Evolutionary conservation across 768 basidiomycete genomes (phyloP).

Genomic region (Tephrocybe sp.): DNA sequence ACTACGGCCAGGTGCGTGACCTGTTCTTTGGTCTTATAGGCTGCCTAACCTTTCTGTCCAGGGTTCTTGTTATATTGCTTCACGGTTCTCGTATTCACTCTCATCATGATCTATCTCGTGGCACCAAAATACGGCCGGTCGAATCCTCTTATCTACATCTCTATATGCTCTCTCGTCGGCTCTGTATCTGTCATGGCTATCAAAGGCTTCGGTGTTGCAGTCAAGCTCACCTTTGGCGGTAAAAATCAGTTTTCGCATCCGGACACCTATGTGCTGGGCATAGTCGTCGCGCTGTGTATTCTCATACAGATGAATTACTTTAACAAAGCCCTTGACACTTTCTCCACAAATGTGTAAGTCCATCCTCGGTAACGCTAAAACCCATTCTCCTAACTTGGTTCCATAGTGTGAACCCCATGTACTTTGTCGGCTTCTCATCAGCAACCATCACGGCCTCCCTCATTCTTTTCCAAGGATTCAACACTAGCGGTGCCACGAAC

Average conservation of each 20-base stretch:
- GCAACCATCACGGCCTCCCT: constrained; percentile 92
- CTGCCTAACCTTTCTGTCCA: constrained; percentile 26
- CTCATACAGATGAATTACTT: constrained; percentile 95
- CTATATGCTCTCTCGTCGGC: constrained; percentile 95
- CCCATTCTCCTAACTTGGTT: neutral
- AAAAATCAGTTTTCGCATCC: constrained; percentile 95
- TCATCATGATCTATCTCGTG: constrained; percentile 86
- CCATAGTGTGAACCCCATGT: constrained; percentile 91
- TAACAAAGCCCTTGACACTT: constrained; percentile 96
- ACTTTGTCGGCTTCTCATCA: constrained; percentile 96
- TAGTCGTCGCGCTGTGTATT: constrained; percentile 82
- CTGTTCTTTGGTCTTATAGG: neutral
- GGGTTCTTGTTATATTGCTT: constrained; percentile 92
- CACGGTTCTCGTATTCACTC: constrained; percentile 75
- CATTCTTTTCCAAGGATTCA: constrained; percentile 97
- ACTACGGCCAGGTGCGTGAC: constrained; percentile 78
- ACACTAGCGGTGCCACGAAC: constrained; percentile 80
- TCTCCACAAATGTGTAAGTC: constrained; percentile 94
- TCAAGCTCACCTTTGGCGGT: constrained; percentile 90
- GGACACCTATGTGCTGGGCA: constrained; percentile 94
- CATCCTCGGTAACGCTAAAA: neutral
- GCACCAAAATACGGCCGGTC: constrained; percentile 84
- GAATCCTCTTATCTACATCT: constrained; percentile 90
- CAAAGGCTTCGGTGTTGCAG: constrained; percentile 96
- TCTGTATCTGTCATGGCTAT: constrained; percentile 98